Conservation (phyloP, 2,329 filamentous ascomycete genomes). For the Orbilia blumenaviensis region DNA sequence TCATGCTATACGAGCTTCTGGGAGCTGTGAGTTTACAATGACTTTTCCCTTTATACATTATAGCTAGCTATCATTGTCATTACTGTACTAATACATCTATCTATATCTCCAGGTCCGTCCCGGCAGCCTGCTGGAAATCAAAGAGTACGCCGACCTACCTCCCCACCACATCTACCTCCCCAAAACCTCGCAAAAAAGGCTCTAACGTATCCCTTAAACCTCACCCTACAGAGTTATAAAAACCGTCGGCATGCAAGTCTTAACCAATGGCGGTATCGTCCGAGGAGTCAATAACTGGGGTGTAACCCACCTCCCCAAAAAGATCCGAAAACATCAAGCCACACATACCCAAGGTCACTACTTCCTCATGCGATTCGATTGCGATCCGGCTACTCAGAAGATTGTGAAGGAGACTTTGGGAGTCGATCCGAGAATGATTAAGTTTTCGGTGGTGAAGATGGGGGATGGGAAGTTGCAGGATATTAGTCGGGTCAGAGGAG, state of each 20-base stretch:
- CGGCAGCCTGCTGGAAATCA: constrained; percentile 87
- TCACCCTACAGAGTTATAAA: constrained; percentile 76
- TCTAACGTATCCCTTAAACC: constrained; percentile 21
- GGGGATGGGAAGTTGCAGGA: constrained; percentile 71
- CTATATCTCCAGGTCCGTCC: constrained; percentile 77
- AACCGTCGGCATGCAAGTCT: constrained; percentile 82
- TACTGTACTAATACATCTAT: neutral
- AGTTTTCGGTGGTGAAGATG: constrained; percentile 85
- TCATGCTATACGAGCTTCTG: constrained; percentile 97
- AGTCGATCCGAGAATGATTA: constrained; percentile 89
- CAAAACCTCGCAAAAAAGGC: no score
- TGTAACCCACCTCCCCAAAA: constrained; percentile 83
- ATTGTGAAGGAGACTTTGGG: constrained; percentile 77
- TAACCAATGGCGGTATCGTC: constrained; percentile 85
- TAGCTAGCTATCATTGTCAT: neutral
- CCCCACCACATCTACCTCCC: neutral
- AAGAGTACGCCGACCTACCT: constrained; percentile 72
- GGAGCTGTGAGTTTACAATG: constrained; percentile 76
- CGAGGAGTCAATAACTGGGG: constrained; percentile 97
- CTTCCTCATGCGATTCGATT: constrained; percentile 97
- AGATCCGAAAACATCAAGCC: constrained; percentile 80
- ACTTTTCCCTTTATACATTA: neutral
- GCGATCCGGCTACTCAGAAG: constrained; percentile 76
- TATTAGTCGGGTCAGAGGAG: constrained; percentile 68
- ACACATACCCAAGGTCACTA: constrained; percentile 88